Base-by-base conservation (phyloP, 1,284 basidiomycete species). In the Ceratobasidium sp. region DNA sequence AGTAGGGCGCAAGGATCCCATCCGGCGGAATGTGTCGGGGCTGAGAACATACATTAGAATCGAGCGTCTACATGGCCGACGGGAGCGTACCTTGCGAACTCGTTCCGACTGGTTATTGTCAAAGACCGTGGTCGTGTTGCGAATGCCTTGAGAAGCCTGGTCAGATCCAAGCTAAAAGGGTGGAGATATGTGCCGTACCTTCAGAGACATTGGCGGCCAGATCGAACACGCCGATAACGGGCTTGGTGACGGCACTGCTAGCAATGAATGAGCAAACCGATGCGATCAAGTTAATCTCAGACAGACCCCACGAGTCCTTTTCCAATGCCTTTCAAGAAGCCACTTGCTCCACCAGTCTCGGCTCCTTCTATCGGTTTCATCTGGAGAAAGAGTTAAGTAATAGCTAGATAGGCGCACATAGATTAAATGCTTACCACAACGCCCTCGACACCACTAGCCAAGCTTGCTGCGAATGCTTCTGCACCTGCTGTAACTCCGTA, bases 41-140 rank as follows among this genome's bases (percentile, higher is more conserved):
- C 85, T 92, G 68, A 54, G 62, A 64, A 58, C 15, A 32, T 32
- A 1, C 17, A 6, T 58, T 43, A 45, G 53, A 25, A 25, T 69
- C 42, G 25, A 20, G 49, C 17, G 7, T 13, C 13, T 31, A 12
- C 60, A 42, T 70, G 47, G 55, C 71, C 31, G 38, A n/a, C 29
- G n/a, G 13, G 20, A 55, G 17, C 32, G 25, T 20, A 42, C 90
- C 74, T 94, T 79, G 74, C 97, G 86, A 27, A 93, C 87, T 20
- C 96, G 89, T 75, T 98, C 96, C 68, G 96, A 86, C 60, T 92
- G 91, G 53, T 92, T 91, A 73, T 89, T 92, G 77, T 99, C 97
- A 74, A 99, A 99, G 1, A 98, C 96, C 2, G 94, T 98, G 0
- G 97, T 99, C 0, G 97, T 99, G 77, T 99, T 99, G 45, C 97